Evolutionary conservation across 1,139 yeast species (phyloP).

Genomic region (Debaryomycetaceae sp.): DNA sequence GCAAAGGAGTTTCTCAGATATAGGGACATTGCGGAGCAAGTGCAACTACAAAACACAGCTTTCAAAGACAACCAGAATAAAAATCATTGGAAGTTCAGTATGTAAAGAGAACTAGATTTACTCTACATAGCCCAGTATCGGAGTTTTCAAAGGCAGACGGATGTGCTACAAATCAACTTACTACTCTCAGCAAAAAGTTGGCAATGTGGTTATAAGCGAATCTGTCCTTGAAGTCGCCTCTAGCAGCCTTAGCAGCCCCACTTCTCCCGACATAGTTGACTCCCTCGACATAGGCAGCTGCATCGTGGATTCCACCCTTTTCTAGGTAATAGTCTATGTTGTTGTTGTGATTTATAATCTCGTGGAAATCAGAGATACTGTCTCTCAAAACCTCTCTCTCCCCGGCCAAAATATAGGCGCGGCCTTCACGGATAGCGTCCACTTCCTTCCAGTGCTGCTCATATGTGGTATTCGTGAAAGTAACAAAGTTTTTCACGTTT

Average conservation of each 20-base stretch:
- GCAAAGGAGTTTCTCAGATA: no score
- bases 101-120: no score
- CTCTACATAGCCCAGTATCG: no score
- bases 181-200: slow-evolving; percentile 11
- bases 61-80: no score
- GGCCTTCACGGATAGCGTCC: slow-evolving; percentile 22
- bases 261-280: slow-evolving; percentile 20
- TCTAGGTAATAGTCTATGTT: slow-evolving; percentile 20
- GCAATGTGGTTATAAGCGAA: slow-evolving; percentile 15
- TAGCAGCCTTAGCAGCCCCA: slow-evolving; percentile 22
- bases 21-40: no score
- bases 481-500: slow-evolving; percentile 17
- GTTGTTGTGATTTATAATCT: slow-evolving; percentile 14
- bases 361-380: slow-evolving; percentile 20
- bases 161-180: no score
- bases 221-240: slow-evolving; percentile 25
- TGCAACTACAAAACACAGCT: no score
- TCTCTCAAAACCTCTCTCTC: slow-evolving; percentile 35
- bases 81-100: no score
- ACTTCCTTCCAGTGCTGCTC: slow-evolving; percentile 29
- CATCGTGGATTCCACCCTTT: slow-evolving; percentile 31
- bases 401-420: slow-evolving; percentile 32
- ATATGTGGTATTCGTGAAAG: slow-evolving; percentile 22
- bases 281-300: slow-evolving; percentile 27
- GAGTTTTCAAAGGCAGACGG: no score